phyloP scores from a whole-genome alignment of 1,284 basidiomycete genomes.

The Boletus hoseneyae region DNA sequence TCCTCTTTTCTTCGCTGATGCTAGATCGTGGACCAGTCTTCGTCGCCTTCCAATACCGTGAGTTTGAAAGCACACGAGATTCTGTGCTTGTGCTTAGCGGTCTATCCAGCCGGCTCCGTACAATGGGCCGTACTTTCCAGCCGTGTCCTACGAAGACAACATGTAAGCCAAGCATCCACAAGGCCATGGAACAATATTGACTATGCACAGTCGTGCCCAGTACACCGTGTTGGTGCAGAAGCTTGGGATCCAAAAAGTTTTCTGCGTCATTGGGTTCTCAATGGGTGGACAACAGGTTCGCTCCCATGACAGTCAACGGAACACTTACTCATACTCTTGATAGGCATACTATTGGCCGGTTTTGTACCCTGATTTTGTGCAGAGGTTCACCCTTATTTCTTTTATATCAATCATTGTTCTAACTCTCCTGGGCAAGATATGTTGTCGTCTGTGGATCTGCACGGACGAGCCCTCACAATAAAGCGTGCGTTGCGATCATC shows the following conservation, averaged over 20 bases:
- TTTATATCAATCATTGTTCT: not conserved
- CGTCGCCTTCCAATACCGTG: conserved; percentile 24
- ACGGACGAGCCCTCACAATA: conserved; percentile 58
- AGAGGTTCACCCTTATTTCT: conserved; percentile 36
- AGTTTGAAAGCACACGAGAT: not conserved
- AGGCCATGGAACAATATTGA: not conserved
- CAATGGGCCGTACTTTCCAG: conserved; percentile 48
- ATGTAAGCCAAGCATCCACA: conserved; percentile 38
- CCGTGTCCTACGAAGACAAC: conserved; percentile 55
- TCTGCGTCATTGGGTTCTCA: conserved; percentile 36
- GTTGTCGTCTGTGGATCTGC: conserved; percentile 56
- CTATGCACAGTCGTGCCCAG: conserved; percentile 47
- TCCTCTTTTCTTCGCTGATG: not conserved
- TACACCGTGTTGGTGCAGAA: conserved; percentile 49
- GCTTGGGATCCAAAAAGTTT: conserved; percentile 42
- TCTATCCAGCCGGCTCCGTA: conserved; percentile 41
- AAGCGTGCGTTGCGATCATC: conserved; percentile 40
- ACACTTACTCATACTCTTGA: not conserved
- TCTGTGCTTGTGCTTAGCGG: not conserved
- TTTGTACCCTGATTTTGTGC: conserved; percentile 55
- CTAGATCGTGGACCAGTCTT: conserved; percentile 2
- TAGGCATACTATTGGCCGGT: conserved; percentile 62
- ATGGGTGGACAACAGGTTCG: conserved; percentile 60
- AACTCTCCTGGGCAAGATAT: conserved; percentile 36
- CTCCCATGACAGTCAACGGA: not conserved